A percentile compares a stretch with the other conserved stretches of the same genome.
Conservation (phyloP, 768 basidiomycete species). For the Kwoniella sp. region DNA sequence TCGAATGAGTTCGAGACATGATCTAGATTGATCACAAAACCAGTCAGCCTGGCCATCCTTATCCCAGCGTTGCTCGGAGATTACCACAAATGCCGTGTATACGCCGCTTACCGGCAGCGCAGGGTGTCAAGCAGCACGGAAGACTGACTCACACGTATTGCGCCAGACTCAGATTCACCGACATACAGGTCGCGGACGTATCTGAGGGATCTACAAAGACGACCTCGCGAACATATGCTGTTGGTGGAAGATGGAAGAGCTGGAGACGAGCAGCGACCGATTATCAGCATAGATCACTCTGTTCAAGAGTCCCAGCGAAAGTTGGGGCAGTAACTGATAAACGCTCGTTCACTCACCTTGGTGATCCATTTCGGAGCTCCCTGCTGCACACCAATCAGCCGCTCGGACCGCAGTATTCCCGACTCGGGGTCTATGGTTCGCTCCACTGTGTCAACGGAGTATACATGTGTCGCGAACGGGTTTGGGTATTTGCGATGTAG, state of each 20-base stretch:
- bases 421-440: constrained; percentile 78
- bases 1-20: constrained; percentile 75
- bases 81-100: background rate
- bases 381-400: constrained; percentile 88
- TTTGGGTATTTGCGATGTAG: constrained; percentile 98
- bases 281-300: background rate
- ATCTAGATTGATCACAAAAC: constrained; percentile 22
- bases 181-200: constrained; percentile 79
- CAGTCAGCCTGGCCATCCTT: background rate
- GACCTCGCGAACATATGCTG: constrained; percentile 91
- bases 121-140: too few relatives aligned
- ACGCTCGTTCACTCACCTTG: constrained; percentile 80
- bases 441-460: constrained; percentile 65
- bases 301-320: too few relatives aligned
- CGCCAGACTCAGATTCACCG: constrained; percentile 90
- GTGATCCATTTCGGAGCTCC: constrained; percentile 89
- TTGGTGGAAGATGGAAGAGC: constrained; percentile 55
- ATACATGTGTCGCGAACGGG: constrained; percentile 59
- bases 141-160: constrained; percentile 93
- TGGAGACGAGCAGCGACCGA: constrained; percentile 8
- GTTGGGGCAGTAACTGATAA: too few relatives aligned
- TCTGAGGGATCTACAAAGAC: constrained; percentile 85
- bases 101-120: too few relatives aligned
- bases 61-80: too few relatives aligned
- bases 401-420: constrained; percentile 83